Evolutionary conservation across 2,329 filamentous ascomycete genomes (phyloP).

Genomic region (Neopestalotiopsis rosae): DNA sequence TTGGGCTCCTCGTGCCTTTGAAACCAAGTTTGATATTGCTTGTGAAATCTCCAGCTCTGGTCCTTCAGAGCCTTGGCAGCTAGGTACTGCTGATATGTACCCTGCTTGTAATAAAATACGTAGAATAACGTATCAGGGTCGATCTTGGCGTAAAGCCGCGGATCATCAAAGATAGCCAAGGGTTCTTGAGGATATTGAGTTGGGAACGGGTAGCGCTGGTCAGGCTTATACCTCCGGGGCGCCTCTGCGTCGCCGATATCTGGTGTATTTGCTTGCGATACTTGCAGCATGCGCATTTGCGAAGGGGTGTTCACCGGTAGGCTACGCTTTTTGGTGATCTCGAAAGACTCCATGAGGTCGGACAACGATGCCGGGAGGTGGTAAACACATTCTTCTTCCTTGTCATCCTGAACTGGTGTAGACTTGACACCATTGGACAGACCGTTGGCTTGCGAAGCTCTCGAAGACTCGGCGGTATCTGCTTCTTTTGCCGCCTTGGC

Average conservation of each 20-base stretch:
- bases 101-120: slow-evolving; percentile 98
- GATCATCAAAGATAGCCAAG: slow-evolving; percentile 90
- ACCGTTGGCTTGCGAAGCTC: slow-evolving; percentile 56
- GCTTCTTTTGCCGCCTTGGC: slow-evolving; percentile 49
- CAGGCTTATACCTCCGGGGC: slow-evolving; percentile 83
- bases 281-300: slow-evolving; percentile 75
- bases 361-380: slow-evolving; percentile 88
- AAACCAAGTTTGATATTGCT: slow-evolving; percentile 99
- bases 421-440: slow-evolving; percentile 56
- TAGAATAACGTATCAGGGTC: slow-evolving; percentile 98
- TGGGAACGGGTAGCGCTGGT: slow-evolving; percentile 75
- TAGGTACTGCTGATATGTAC: slow-evolving; percentile 92
- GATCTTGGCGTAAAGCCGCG: slow-evolving; percentile 83
- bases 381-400: slow-evolving; percentile 76
- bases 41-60: slow-evolving; percentile 98
- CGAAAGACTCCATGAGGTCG: slow-evolving; percentile 90
- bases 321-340: slow-evolving; percentile 76
- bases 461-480: slow-evolving; percentile 49
- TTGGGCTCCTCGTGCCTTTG: slow-evolving; percentile 98
- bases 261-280: slow-evolving; percentile 75
- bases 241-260: slow-evolving; percentile 81
- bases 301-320: slow-evolving; percentile 66
- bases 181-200: slow-evolving; percentile 92
- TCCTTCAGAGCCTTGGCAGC: slow-evolving; percentile 97
- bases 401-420: slow-evolving; percentile 45